Evolutionary conservation across 2,329 filamentous ascomycete species (phyloP).

Genomic region (Elsinoe necatrix): DNA sequence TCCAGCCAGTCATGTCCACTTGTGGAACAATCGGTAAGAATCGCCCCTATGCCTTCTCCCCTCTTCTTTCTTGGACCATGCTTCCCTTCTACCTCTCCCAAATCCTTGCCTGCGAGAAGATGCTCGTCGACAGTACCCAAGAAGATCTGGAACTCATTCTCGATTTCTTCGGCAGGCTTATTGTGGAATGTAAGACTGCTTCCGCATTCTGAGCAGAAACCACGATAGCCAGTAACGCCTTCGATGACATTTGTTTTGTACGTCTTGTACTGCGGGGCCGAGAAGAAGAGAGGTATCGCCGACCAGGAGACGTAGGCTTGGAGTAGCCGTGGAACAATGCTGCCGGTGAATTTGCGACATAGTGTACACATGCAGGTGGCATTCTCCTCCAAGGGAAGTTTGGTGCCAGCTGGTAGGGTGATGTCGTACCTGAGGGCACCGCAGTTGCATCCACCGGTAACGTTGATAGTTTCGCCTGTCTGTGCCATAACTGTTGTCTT

Average conservation of each 20-base stretch:
- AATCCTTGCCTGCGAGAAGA: background rate
- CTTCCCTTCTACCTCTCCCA: background rate
- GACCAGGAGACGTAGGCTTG: background rate
- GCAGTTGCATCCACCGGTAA: constrained; percentile 5
- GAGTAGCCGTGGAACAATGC: background rate
- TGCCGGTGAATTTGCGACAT: constrained; percentile 1
- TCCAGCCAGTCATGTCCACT: background rate
- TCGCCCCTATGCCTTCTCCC: background rate
- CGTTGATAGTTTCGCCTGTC: background rate
- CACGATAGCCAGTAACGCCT: background rate
- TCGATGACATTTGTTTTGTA: background rate
- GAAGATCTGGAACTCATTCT: background rate
- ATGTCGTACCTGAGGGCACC: background rate
- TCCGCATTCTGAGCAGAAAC: constrained; percentile 1
- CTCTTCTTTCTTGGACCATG: background rate
- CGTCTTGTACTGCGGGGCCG: background rate
- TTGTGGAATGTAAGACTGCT: background rate
- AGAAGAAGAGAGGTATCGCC: background rate
- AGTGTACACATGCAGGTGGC: background rate
- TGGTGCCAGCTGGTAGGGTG: background rate
- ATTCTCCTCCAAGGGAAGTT: background rate
- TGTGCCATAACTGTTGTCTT: background rate
- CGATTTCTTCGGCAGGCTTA: background rate
- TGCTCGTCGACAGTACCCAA: constrained; percentile 1
- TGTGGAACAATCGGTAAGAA: background rate